These are phyloP conservation scores for Takashimella koratensis DNA, from an alignment of 1,284 basidiomycete species.

Conservation along the genomic window DNA sequence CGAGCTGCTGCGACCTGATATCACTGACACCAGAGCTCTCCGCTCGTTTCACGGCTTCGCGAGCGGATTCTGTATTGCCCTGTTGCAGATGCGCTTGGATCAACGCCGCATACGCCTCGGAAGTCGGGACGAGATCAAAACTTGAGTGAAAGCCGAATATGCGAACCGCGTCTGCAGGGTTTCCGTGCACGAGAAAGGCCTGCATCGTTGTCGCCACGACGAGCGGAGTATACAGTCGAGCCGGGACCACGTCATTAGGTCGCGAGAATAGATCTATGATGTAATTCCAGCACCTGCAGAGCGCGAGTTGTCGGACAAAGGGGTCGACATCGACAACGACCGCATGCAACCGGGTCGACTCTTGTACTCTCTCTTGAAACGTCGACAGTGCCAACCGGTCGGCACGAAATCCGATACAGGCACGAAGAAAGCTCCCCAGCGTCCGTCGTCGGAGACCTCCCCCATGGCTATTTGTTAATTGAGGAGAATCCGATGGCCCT, in stretches of 20 bases:
- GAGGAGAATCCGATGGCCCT: no score
- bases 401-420: conserved; percentile 9
- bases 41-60: conserved; percentile 8
- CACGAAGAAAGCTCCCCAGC: conserved; percentile 11
- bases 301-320: conserved; percentile 18
- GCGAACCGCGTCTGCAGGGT: conserved; percentile 20
- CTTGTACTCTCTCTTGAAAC: conserved; percentile 16
- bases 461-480: no score
- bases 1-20: conserved; percentile 22
- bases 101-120: conserved; percentile 15
- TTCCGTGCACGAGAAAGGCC: conserved; percentile 23
- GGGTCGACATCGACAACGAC: conserved; percentile 12
- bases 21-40: conserved; percentile 6
- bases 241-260: conserved; percentile 9
- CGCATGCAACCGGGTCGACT: conserved; percentile 1
- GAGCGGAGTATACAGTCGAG: conserved; percentile 12
- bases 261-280: conserved; percentile 20
- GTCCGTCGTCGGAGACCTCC: conserved; percentile 1
- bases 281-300: conserved; percentile 15
- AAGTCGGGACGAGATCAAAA: conserved; percentile 12
- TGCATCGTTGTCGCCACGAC: conserved; percentile 22
- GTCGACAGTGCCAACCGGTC: conserved; percentile 7
- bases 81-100: conserved; percentile 29
- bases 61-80: conserved; percentile 23
- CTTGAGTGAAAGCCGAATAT: conserved; percentile 22